phyloP scores from a whole-genome alignment of 2,329 filamentous ascomycete species.

The Diplodia intermedia region DNA sequence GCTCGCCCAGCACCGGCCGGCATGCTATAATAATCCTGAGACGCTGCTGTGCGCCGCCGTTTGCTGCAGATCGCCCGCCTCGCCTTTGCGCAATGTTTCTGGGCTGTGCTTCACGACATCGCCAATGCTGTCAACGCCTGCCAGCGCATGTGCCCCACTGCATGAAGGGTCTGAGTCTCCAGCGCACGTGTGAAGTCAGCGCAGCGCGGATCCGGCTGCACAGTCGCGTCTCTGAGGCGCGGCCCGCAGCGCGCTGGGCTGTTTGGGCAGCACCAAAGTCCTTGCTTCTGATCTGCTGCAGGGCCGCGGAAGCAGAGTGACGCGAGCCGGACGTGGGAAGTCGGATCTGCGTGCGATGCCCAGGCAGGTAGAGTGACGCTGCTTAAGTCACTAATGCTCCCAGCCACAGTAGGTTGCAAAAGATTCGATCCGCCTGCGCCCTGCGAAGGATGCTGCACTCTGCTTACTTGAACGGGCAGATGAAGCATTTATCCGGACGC shows the following conservation, averaged over 20 bases:
- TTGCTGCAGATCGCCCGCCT: slow-evolving; percentile 27
- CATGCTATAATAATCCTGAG: slow-evolving; percentile 27
- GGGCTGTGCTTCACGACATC: slow-evolving; percentile 20
- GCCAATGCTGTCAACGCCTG: slow-evolving; percentile 5
- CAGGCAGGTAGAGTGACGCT: slow-evolving; percentile 5
- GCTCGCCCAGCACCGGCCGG: slow-evolving; percentile 12
- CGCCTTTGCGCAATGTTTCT: slow-evolving; percentile 28
- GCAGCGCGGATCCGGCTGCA: slow-evolving; percentile 17
- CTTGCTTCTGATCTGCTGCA: slow-evolving; percentile 33
- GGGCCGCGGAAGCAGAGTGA: slow-evolving; percentile 16
- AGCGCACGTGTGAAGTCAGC: slow-evolving; percentile 10
- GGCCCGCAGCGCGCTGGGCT: slow-evolving; percentile 23
- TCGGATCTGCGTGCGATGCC: slow-evolving; percentile 12
- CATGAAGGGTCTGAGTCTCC: slow-evolving; percentile 21
- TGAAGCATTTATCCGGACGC: too few species aligned
- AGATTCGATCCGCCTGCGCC: too few species aligned
- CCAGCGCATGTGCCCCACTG: slow-evolving; percentile 28
- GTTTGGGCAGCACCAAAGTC: slow-evolving; percentile 29
- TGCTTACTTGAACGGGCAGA: too few species aligned
- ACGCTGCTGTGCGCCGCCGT: slow-evolving; percentile 28
- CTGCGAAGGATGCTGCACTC: too few species aligned
- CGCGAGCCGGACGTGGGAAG: slow-evolving; percentile 4
- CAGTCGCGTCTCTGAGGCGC: slow-evolving; percentile 21
- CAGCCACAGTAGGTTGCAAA: too few species aligned
- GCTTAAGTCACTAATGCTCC: slow-evolving; percentile 12